Evolutionary conservation across 129 eudicot genomes (phyloP).

Genomic region (Lactuca sativa): DNA sequence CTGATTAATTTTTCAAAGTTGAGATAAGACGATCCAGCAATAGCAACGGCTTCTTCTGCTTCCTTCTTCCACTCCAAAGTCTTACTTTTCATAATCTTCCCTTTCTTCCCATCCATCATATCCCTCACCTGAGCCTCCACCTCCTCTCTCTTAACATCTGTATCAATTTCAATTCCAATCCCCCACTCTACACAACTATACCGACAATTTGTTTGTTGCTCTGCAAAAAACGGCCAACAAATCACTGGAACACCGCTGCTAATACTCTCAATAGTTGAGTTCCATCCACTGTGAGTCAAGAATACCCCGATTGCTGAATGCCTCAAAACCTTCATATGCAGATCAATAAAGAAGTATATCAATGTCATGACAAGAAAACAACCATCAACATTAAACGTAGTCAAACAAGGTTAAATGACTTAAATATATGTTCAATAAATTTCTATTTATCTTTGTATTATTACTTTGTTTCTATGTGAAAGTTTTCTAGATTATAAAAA

Average conservation of each 20-base stretch:
- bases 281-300: conserved; percentile 50
- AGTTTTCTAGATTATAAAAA: neutral
- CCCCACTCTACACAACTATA: conserved; percentile 39
- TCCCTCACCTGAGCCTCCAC: conserved; percentile 34
- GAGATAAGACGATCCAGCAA: conserved; percentile 33
- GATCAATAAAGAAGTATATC: neutral
- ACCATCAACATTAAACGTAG: too few species aligned
- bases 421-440: too few species aligned
- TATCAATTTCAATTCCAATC: conserved; percentile 46
- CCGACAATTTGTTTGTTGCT: conserved; percentile 43
- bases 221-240: conserved; percentile 58
- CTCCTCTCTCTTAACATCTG: conserved; percentile 30
- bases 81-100: conserved; percentile 32
- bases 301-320: conserved; percentile 46
- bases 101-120: conserved; percentile 44
- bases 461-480: too few species aligned
- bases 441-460: too few species aligned
- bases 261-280: conserved; percentile 44
- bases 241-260: conserved; percentile 36
- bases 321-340: conserved; percentile 8
- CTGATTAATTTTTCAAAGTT: conserved; percentile 30
- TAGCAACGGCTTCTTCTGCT: conserved; percentile 34
- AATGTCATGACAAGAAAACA: too few species aligned
- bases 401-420: too few species aligned
- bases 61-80: conserved; percentile 34